Evolutionary conservation across 2,329 filamentous ascomycete genomes (phyloP).

Genomic region (Penicillium carneum): DNA sequence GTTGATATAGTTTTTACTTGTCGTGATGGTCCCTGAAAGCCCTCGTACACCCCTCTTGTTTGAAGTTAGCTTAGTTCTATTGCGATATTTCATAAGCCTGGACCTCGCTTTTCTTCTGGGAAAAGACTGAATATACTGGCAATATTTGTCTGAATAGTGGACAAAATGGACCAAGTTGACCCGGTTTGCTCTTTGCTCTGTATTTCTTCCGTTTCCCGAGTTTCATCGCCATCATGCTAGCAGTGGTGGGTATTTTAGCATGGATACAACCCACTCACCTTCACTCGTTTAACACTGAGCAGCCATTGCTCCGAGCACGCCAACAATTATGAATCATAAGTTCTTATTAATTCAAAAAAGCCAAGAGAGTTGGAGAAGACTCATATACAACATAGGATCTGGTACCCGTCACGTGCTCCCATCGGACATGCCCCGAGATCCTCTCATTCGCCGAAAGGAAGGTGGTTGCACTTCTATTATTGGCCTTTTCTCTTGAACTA

Average conservation of each 20-base stretch:
- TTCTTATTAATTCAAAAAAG: background rate
- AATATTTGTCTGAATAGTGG: conserved; percentile 27
- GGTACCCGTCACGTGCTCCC: conserved; percentile 1
- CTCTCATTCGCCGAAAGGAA: conserved; percentile 12
- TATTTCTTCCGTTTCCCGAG: conserved; percentile 40
- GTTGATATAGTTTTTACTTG: too few relatives aligned
- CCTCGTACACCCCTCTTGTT: conserved; percentile 30
- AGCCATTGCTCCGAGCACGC: conserved; percentile 39
- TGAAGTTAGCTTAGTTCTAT: conserved; percentile 39
- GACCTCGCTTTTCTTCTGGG: too few relatives aligned
- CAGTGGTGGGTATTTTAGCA: conserved; percentile 29
- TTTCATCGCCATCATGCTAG: conserved; percentile 34
- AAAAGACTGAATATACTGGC: background rate
- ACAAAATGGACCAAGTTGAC: conserved; percentile 33
- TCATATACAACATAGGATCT: conserved; percentile 1
- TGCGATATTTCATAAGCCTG: conserved; percentile 23
- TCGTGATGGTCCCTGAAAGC: too few relatives aligned
- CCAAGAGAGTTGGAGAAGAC: background rate
- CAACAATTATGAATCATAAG: conserved; percentile 32
- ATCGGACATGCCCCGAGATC: background rate
- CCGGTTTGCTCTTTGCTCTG: conserved; percentile 28
- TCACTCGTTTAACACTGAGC: conserved; percentile 40
- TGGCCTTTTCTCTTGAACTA: background rate
- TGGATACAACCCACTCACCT: conserved; percentile 25
- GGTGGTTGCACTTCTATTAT: background rate